Evolutionary conservation across 805 yeast genomes (phyloP), one percentile per base, ranked within the genome.

Genomic region (Suhomyces faveliae): DNA sequence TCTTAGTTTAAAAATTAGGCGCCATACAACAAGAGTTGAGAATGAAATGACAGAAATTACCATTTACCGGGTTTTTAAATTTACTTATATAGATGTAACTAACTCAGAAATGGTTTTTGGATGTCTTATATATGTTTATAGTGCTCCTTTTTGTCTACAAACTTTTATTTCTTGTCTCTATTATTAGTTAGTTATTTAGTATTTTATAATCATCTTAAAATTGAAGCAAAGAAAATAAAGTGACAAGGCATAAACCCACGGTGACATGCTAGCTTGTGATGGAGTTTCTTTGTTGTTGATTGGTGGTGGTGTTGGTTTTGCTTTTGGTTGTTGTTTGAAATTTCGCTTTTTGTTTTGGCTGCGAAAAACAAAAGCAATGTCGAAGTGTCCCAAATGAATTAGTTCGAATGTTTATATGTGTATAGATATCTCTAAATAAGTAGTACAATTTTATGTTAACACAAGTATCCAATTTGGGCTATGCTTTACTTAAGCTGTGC

Each of bases 101-200:
- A n/a, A n/a, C n/a, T 20, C 11, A 5, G 24, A 21, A 3, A 11
- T 37, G 40, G 35, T 30, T 12, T 12, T 19, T 37, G 5, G n/a
- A 9, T 17, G 20, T 30, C 35, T 3, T 13, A 1, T 8, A 30
- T 30, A 30, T 33, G 37, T 33, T 33, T 33, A 33, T 33, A 33
- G 37, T 37, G n/a, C 44, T 30, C 15, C 38, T 21, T 13, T 29
- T 25, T 19, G 25, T 29, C 38, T 42, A 29, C 29, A 43, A 43
- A 43, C 50, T 45, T 41, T 46, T 44, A 44, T 40, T 43, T 42
- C 47, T 47, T 45, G 48, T 35, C 46, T 35, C 45, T 43, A 41
- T 44, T 37, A 39, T 48, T 40, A 42, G 40, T 42, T 37, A 43
- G 46, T 43, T 43, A 46, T 40, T 35, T 47, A 27, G 40, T 45